Percentiles rank a stretch among this genome's conserved stretches.
These are phyloP conservation scores for Nakaseomyces delphensis DNA, from an alignment of 1,139 yeast species.

Conservation along the genomic window DNA sequence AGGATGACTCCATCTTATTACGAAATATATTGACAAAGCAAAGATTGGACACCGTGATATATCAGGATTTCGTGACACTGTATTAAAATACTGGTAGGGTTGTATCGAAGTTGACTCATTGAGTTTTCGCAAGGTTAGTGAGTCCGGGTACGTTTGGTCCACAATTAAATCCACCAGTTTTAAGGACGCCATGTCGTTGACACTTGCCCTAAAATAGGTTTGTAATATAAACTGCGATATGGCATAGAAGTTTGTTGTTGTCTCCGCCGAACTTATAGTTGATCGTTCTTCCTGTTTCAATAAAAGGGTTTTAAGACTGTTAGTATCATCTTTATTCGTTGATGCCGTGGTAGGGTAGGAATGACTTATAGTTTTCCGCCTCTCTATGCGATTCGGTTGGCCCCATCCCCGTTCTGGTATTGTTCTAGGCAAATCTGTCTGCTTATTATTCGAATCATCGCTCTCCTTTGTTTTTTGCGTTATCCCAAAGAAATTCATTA, in stretches of 20 bases:
- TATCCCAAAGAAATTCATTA: slow-evolving; percentile 3
- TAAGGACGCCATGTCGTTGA: slow-evolving; percentile 14
- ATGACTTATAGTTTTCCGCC: slow-evolving; percentile 3
- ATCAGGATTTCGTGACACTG: slow-evolving; percentile 27
- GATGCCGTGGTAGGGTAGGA: not conserved
- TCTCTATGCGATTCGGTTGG: slow-evolving; percentile 1
- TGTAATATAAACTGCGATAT: slow-evolving; percentile 26
- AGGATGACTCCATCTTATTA: slow-evolving; percentile 26
- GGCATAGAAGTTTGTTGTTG: slow-evolving; percentile 22
- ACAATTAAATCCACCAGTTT: slow-evolving; percentile 27
- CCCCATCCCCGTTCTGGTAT: not conserved
- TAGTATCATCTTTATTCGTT: slow-evolving; percentile 9
- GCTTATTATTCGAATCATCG: not conserved
- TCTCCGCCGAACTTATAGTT: slow-evolving; percentile 13
- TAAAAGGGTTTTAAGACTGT: slow-evolving; percentile 10
- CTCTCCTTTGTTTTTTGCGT: not conserved
- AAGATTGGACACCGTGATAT: slow-evolving; percentile 30
- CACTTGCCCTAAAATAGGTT: slow-evolving; percentile 22
- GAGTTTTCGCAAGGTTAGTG: slow-evolving; percentile 29
- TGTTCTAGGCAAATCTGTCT: not conserved
- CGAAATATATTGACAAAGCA: slow-evolving; percentile 27
- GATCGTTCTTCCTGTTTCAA: slow-evolving; percentile 21
- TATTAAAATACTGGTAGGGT: slow-evolving; percentile 29
- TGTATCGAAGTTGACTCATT: slow-evolving; percentile 23
- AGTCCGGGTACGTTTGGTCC: slow-evolving; percentile 31